Conservation (phyloP, 2,329 filamentous ascomycete species). For the Seiridium unicorne region DNA sequence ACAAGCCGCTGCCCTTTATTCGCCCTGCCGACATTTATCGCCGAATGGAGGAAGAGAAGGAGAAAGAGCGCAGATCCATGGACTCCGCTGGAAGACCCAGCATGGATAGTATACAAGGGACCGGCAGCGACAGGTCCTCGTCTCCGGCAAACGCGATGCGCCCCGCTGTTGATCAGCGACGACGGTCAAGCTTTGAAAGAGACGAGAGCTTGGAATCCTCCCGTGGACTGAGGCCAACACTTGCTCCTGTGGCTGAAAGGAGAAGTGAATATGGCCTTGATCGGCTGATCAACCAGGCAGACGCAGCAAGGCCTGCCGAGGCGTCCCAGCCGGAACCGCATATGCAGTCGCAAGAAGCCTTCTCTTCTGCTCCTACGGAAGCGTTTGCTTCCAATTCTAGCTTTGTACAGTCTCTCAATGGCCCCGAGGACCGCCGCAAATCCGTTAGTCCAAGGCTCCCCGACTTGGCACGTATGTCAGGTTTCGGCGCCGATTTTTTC, state of each 20-base stretch:
- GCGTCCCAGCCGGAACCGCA: background rate
- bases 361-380: background rate
- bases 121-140: slow-evolving; percentile 16
- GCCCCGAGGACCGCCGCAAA: slow-evolving; percentile 17
- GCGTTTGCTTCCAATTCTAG: background rate
- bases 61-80: slow-evolving; percentile 52
- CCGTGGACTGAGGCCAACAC: slow-evolving; percentile 35
- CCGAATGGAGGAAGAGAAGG: slow-evolving; percentile 65
- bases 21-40: slow-evolving; percentile 77
- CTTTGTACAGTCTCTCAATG: background rate
- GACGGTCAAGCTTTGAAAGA: slow-evolving; percentile 24
- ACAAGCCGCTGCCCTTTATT: slow-evolving; percentile 62
- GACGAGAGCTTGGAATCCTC: slow-evolving; percentile 34
- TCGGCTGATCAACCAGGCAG: slow-evolving; percentile 26
- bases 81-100: slow-evolving; percentile 55
- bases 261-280: slow-evolving; percentile 60
- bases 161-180: slow-evolving; percentile 20
- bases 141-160: slow-evolving; percentile 12
- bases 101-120: slow-evolving; percentile 45
- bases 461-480: slow-evolving; percentile 56
- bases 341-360: slow-evolving; percentile 6
- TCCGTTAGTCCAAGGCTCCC: slow-evolving; percentile 59
- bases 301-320: background rate
- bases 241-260: slow-evolving; percentile 56
- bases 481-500: slow-evolving; percentile 60